Percentiles rank a stretch among this genome's conserved stretches.
These are phyloP conservation scores for Erigeron canadensis DNA, from an alignment of 129 eudicot genomes.

Conservation along the genomic window DNA sequence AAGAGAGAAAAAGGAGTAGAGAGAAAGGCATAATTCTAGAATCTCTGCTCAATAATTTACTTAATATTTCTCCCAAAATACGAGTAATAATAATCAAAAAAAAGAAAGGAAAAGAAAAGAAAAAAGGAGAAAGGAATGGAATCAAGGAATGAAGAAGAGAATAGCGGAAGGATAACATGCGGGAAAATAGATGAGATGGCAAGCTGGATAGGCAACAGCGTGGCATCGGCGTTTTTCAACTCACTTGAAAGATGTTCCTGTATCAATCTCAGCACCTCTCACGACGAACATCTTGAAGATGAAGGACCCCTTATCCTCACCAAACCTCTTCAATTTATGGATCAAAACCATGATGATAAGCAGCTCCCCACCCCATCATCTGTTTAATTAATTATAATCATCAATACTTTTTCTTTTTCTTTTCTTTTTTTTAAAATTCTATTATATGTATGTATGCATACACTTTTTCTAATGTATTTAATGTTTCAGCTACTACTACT, in stretches of 20 bases:
- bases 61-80: no score
- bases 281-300: conserved; percentile 46
- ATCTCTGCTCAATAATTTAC: no score
- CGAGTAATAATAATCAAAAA: no score
- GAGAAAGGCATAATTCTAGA: conserved; percentile 22
- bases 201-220: conserved; percentile 65
- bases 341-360: no score
- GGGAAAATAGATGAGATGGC: conserved; percentile 62
- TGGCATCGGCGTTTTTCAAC: conserved; percentile 72
- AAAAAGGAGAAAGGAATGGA: conserved; percentile 8
- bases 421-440: no score
- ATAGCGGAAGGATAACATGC: conserved; percentile 37
- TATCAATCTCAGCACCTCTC: conserved; percentile 61
- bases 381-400: conserved; percentile 27
- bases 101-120: no score
- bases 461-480: no score
- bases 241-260: conserved; percentile 81
- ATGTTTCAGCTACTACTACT: no score
- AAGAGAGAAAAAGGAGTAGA: not conserved
- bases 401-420: not conserved
- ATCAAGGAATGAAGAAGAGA: not conserved
- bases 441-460: no score
- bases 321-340: no score
- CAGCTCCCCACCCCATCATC: no score
- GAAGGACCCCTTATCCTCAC: conserved; percentile 67